Conservation (phyloP, 495 filamentous ascomycete species). For the Aspergillus nidulans region DNA sequence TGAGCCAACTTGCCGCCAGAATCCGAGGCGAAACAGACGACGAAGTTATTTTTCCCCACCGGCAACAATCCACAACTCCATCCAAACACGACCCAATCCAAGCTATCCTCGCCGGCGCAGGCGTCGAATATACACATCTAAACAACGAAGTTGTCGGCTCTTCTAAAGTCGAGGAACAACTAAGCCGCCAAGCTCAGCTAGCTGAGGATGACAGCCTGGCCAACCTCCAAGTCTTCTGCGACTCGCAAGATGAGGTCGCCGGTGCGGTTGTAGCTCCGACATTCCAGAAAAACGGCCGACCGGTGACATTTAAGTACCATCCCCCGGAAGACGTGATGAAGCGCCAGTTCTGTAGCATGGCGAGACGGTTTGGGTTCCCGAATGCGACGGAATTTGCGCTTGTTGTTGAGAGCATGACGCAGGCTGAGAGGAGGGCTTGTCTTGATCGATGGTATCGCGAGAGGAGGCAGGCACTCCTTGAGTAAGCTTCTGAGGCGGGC, state of each 20-base stretch:
- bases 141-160: slow-evolving; percentile 95
- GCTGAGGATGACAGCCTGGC: slow-evolving; percentile 45
- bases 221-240: slow-evolving; percentile 48
- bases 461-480: slow-evolving; percentile 24
- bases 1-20: slow-evolving; percentile 71
- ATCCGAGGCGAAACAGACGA: slow-evolving; percentile 50
- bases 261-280: slow-evolving; percentile 11
- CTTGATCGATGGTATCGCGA: slow-evolving; percentile 75
- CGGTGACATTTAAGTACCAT: slow-evolving; percentile 62
- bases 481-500: not conserved
- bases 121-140: slow-evolving; percentile 93
- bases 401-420: slow-evolving; percentile 90
- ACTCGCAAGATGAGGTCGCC: slow-evolving; percentile 24
- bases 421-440: slow-evolving; percentile 72
- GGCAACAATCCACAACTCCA: not conserved
- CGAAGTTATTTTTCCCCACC: slow-evolving; percentile 2
- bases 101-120: slow-evolving; percentile 82
- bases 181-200: slow-evolving; percentile 71
- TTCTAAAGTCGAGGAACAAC: slow-evolving; percentile 73
- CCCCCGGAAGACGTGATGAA: slow-evolving; percentile 70
- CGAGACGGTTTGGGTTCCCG: slow-evolving; percentile 68
- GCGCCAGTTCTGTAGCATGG: slow-evolving; percentile 90
- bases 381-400: slow-evolving; percentile 84
- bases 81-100: slow-evolving; percentile 72
- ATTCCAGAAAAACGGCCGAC: slow-evolving; percentile 19